Base-by-base conservation (phyloP, 495 filamentous ascomycete species). In the Penicillium samsonianum region DNA sequence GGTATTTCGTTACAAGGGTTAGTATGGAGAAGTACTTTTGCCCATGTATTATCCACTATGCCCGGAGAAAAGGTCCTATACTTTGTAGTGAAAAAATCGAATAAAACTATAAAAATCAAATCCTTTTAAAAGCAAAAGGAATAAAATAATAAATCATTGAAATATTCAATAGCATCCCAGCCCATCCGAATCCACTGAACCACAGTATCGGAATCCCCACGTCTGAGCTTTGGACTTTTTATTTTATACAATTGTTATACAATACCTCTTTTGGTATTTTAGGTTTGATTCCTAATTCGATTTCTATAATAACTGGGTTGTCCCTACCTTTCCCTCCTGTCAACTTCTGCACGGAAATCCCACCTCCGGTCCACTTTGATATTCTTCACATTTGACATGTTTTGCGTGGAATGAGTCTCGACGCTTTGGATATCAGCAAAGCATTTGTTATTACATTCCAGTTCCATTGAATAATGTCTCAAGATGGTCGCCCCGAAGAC, bases 381-480 rank as follows among this genome's bases (percentile, higher is more conserved):
- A 12, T 31, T 17, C 23, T 22, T 37, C 7, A 55, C 38, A 38
- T 11, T 40, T 4, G 31, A 22, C 16, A 26, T 30, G 45, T 23
- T 48, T 33, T n/a, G 19, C 25, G 46, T 61, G 59, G 59, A 62
- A 59, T 65, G 59, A 65, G 53, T 40, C 40, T 19, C 19, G 8
- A 23, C 41, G 47, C 31, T 51, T 43, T n/a, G 50, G 50, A 54
- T 33, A 49, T 62, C 47, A 53, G 55, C 57, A 22, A 41, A n/a
- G n/a, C n/a, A 58, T 65, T 59, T 41, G 44, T 53, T 53, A 50
- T 53, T 44, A 40, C 59, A 61, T 63, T 63, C 47, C 28, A 11
- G 41, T 55, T 43, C 55, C 28, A 30, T 40, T 23, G 37, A 56
- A 44, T 52, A 75, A 77, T 77, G 74, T 67, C 74, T 53, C 58